Evolutionary conservation across 2,329 filamentous ascomycete genomes (phyloP).

Genomic region (Cercospora sojina): DNA sequence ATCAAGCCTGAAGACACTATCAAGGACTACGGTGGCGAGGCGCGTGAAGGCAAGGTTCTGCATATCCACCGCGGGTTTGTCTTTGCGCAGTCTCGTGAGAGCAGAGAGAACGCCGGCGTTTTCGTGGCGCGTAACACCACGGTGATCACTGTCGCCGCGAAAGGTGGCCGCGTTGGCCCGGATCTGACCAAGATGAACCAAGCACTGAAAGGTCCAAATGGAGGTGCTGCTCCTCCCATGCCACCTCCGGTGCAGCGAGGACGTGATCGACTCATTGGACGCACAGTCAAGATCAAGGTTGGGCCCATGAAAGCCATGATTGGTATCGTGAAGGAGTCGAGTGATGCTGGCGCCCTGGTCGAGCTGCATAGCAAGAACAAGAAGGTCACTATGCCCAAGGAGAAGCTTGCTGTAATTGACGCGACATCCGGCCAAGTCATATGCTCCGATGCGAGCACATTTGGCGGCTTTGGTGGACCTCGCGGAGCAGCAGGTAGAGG

Average conservation of each 20-base stretch:
- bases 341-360: constrained; percentile 79
- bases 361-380: constrained; percentile 95
- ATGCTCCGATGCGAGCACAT: constrained; percentile 54
- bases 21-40: constrained; percentile 83
- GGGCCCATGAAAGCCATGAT: constrained; percentile 90
- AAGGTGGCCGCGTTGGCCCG: constrained; percentile 78
- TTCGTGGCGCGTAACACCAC: constrained; percentile 84
- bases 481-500: constrained; percentile 22
- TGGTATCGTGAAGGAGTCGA: constrained; percentile 94
- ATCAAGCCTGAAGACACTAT: constrained; percentile 90
- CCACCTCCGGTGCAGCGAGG: constrained; percentile 72
- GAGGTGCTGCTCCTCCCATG: constrained; percentile 54
- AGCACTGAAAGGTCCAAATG: constrained; percentile 64
- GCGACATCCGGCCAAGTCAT: constrained; percentile 73
- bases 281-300: constrained; percentile 84
- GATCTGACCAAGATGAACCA: constrained; percentile 93
- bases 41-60: constrained; percentile 81
- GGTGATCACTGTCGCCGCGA: constrained; percentile 88
- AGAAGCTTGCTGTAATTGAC: constrained; percentile 81
- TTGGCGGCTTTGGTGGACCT: constrained; percentile 22
- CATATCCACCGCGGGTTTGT: constrained; percentile 93
- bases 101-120: constrained; percentile 82
- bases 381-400: constrained; percentile 79
- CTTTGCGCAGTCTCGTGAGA: constrained; percentile 81
- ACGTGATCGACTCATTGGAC: constrained; percentile 80